A percentile compares a stretch with the other conserved stretches of the same genome.
Conservation (phyloP, 257 asterid species). For the Penstemon newberryi region DNA sequence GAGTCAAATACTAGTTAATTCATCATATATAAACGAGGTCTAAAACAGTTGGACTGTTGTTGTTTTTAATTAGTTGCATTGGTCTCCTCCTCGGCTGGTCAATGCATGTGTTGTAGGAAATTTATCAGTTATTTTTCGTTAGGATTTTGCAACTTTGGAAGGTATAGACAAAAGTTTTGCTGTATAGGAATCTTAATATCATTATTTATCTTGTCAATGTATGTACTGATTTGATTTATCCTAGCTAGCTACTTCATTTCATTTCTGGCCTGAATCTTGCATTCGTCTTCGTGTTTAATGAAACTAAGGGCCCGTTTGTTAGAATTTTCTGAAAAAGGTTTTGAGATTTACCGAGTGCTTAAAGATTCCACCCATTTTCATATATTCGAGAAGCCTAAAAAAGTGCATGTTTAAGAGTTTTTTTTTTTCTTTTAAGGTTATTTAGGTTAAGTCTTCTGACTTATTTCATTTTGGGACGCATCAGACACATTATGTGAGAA, state of each 20-base stretch:
- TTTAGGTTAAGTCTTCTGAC: too few species aligned
- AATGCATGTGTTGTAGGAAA: too few species aligned
- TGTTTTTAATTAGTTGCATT: slow-evolving; percentile 9
- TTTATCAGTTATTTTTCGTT: not conserved
- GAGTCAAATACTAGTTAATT: too few species aligned
- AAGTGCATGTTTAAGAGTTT: too few species aligned
- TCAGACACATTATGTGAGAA: too few species aligned
- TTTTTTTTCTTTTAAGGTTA: too few species aligned
- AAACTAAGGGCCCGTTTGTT: too few species aligned
- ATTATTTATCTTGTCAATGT: slow-evolving; percentile 21
- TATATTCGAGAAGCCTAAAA: too few species aligned
- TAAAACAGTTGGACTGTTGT: slow-evolving; percentile 30
- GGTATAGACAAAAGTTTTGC: slow-evolving; percentile 40
- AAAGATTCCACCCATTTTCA: too few species aligned
- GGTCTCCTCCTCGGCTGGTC: slow-evolving; percentile 24
- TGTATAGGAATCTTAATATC: slow-evolving; percentile 32
- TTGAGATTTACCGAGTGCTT: too few species aligned
- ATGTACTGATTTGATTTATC: slow-evolving; percentile 22
- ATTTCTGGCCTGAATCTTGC: not conserved
- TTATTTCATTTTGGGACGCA: too few species aligned
- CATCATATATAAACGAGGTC: not conserved
- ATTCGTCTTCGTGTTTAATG: not conserved
- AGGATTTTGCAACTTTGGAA: slow-evolving; percentile 29
- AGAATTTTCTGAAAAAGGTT: too few species aligned
- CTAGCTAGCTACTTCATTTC: not conserved